These are phyloP conservation scores for Monilinia fructigena DNA, from an alignment of 2,329 filamentous ascomycete species.

Conservation along the genomic window DNA sequence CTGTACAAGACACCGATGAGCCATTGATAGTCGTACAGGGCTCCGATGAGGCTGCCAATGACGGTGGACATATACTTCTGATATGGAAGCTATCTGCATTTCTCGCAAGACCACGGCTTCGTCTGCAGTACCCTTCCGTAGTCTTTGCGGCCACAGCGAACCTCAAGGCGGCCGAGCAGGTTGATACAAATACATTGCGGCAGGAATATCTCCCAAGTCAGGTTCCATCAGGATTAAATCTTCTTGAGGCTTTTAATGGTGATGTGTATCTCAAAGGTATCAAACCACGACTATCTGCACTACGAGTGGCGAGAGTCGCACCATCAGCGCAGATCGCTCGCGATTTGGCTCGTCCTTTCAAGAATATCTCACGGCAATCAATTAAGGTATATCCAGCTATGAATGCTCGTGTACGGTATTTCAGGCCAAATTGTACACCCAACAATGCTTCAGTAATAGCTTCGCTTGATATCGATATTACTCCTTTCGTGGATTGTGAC, in stretches of 20 bases:
- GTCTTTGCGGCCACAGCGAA: slow-evolving; percentile 64
- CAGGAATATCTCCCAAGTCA: slow-evolving; percentile 69
- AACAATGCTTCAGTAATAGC: slow-evolving; percentile 61
- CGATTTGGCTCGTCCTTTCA: slow-evolving; percentile 62
- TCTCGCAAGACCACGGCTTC: slow-evolving; percentile 58
- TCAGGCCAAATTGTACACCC: slow-evolving; percentile 59
- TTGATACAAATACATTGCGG: slow-evolving; percentile 45
- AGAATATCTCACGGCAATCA: slow-evolving; percentile 60
- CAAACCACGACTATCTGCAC: slow-evolving; percentile 67
- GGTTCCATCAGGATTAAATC: slow-evolving; percentile 67
- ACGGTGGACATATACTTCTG: slow-evolving; percentile 49
- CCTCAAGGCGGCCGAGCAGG: slow-evolving; percentile 52
- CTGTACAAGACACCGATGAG: slow-evolving; percentile 50
- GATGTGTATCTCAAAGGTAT: slow-evolving; percentile 61
- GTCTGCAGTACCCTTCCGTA: slow-evolving; percentile 64
- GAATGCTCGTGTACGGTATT: slow-evolving; percentile 71
- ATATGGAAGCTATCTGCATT: slow-evolving; percentile 62
- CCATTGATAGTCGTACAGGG: slow-evolving; percentile 49
- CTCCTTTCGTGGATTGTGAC: slow-evolving; percentile 65
- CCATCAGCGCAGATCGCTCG: slow-evolving; percentile 61
- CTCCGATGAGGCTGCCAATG: slow-evolving; percentile 44
- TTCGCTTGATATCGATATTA: slow-evolving; percentile 72
- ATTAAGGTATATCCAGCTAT: slow-evolving; percentile 67
- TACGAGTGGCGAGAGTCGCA: slow-evolving; percentile 71
- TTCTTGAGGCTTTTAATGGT: slow-evolving; percentile 70